Base-by-base conservation (phyloP, 345 rosid genomes). In the Carallia pectinifolia region DNA sequence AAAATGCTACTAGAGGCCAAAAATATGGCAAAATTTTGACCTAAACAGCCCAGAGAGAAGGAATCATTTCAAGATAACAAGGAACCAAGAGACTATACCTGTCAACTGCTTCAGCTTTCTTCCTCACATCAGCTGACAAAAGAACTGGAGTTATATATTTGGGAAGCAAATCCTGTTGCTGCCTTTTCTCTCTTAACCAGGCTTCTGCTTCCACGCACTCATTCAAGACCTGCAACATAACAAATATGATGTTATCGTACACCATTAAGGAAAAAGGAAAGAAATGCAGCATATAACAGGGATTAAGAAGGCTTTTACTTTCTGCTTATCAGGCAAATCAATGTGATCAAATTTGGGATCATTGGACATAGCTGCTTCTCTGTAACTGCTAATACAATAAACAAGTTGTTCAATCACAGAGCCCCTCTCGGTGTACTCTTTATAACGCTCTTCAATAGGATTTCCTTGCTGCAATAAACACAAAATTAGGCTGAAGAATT, bases 321-420 rank as follows among this genome's bases (percentile, higher is more conserved):
- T 96, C 72, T 92, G 97, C 72, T 92, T 96, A 23, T 96, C 98
- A 47, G 87, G 77, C 68, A 89, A 29, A 23, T 96, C 98, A 73
- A 96, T 96, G 81, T 96, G 99, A 50, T 92, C 99, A 74, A 92
- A 92, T 81, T 92, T 96, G 59, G 97, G 72, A 72, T 92, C 98
- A 56, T 31, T 83, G 0, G 91, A 88, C 83, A 89, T 7, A 6
- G 97, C 97, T 29, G 89, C 99, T 72, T 96, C 99, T 75, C 97
- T 84, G 77, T 90, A 92, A 76, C 97, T 92, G 68, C 85, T 90
- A 53, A 92, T 62, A 71, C 99, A 90, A 65, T 88, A 81, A 60
- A 50, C 81, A 59, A 92, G 85, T 75, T 90, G 97, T 58, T 86
- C 91, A 34, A 90, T 75, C 31, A 96, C 90, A 13, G 94, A 16